Evolutionary conservation across 768 basidiomycete species (phyloP), one percentile per base, ranked within the genome.

Genomic region (Epithele typhae): DNA sequence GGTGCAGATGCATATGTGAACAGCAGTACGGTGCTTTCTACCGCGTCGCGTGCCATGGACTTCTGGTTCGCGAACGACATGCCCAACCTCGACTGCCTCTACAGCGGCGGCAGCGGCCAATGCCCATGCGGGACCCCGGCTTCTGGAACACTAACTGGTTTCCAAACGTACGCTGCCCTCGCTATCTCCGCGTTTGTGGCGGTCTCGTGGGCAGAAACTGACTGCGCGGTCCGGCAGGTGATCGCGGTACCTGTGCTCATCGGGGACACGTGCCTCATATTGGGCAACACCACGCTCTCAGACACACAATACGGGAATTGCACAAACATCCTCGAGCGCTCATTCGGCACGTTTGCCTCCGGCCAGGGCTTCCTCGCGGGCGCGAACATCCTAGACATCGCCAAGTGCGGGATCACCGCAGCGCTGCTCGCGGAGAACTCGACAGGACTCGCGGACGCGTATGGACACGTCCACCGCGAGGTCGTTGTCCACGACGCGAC

Each of bases 71-170:
- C 59, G 19, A 74, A 77, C 45, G 82, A 84, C 49, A 79, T 79
- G 55, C 72, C 72, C 25, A 70, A 76, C 46, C 46, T 63, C 0
- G 72, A 70, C 22, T 86, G 84, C 55, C 58, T 84, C 27, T 76
- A 77, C 54, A 64, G 58, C 0, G 83, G 82, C 17, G 81, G 81
- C 4, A 71, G 69, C 5, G 24, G 62, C 6, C 52, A 64, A 1
- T 84, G 82, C 53, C 81, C 82, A 5, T 86, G 82, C 51, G 64
- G 65, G 7, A 78, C 78, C 9, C 70, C 6, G 77, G 56, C 6
- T 43, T 64, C 17, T 82, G 80, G 78, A 85, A 83, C 54, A 74
- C 75, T 0, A 84, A 83, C 55, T 84, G 82, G 82, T 79, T 73
- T 53, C 73, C 74, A 4, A 82, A 81, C 53, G 78, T 78, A 30